Percentiles rank a stretch among this genome's conserved stretches.
Evolutionary conservation across 1,284 basidiomycete genomes (phyloP).

Genomic region (Spongispora temasekensis): DNA sequence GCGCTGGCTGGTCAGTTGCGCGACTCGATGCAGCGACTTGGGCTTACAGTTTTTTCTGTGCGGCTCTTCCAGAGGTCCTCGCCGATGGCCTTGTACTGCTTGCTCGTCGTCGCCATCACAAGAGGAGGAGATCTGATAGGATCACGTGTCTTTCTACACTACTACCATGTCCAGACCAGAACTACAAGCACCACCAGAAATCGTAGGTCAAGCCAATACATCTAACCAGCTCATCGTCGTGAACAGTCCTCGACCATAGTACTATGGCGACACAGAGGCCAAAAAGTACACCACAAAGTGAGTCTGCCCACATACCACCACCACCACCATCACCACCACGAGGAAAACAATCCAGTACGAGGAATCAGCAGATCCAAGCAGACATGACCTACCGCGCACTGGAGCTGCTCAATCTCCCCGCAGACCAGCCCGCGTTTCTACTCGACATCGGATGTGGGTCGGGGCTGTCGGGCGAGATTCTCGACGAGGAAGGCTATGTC

Average conservation of each 20-base stretch:
- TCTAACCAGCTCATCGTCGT: too few species aligned
- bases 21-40: conserved; percentile 4
- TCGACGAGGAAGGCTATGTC: conserved; percentile 91
- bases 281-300: conserved; percentile 97
- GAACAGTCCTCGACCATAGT: conserved; percentile 51
- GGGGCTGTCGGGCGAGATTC: conserved; percentile 96
- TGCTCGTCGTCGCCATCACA: conserved; percentile 70
- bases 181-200: conserved; percentile 93
- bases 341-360: conserved; percentile 69
- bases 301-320: conserved; percentile 23
- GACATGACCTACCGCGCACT: conserved; percentile 97
- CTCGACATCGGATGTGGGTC: conserved; percentile 98
- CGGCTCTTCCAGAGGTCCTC: conserved; percentile 92
- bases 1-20: conserved; percentile 23
- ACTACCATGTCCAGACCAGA: conserved; percentile 90
- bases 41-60: conserved; percentile 89
- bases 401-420: conserved; percentile 85
- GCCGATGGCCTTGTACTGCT: conserved; percentile 81
- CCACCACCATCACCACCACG: background rate
- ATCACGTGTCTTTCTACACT: conserved; percentile 25
- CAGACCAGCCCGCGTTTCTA: conserved; percentile 76
- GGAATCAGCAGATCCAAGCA: conserved; percentile 96
- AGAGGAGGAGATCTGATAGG: conserved; percentile 14
- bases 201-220: too few species aligned
- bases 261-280: conserved; percentile 95